phyloP scores from a whole-genome alignment of 495 filamentous ascomycete species.

The Neurospora hispaniola region DNA sequence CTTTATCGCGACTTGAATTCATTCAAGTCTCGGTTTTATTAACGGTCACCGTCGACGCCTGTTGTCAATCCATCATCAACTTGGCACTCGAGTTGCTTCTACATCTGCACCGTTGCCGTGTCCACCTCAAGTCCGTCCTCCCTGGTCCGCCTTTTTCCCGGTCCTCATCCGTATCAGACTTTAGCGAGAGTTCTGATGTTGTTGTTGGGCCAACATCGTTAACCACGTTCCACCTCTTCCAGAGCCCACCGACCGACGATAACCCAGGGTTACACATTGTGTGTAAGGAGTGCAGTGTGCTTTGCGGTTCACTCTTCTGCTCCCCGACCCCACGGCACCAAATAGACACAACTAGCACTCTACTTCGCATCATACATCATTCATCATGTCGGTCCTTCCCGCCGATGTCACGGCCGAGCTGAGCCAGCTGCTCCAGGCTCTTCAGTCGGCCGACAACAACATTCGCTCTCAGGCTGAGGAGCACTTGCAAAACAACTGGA shows the following conservation, averaged over 20 bases:
- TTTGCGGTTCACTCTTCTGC: background rate
- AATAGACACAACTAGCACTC: background rate
- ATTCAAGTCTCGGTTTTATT: background rate
- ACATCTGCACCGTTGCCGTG: background rate
- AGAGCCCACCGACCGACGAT: background rate
- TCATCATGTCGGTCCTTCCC: slow-evolving; percentile 72
- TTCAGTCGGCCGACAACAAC: slow-evolving; percentile 83
- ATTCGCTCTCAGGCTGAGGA: slow-evolving; percentile 80
- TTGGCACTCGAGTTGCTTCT: background rate
- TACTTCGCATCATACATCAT: background rate
- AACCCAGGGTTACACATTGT: background rate
- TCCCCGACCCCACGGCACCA: background rate
- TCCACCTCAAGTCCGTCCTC: background rate
- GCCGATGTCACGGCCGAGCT: slow-evolving; percentile 73
- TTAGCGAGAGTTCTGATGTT: background rate
- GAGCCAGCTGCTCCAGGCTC: slow-evolving; percentile 68
- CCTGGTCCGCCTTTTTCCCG: background rate
- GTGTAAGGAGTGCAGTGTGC: background rate
- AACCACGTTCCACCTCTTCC: background rate
- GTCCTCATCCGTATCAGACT: background rate
- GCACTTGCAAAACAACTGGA: slow-evolving; percentile 82
- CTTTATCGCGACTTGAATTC: background rate
- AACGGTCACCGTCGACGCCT: background rate
- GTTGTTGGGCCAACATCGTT: background rate
- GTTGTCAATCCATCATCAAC: background rate